phyloP scores from a whole-genome alignment of 192 early-diverging fungal genomes.

The Phycomyces blakesleeanus region DNA sequence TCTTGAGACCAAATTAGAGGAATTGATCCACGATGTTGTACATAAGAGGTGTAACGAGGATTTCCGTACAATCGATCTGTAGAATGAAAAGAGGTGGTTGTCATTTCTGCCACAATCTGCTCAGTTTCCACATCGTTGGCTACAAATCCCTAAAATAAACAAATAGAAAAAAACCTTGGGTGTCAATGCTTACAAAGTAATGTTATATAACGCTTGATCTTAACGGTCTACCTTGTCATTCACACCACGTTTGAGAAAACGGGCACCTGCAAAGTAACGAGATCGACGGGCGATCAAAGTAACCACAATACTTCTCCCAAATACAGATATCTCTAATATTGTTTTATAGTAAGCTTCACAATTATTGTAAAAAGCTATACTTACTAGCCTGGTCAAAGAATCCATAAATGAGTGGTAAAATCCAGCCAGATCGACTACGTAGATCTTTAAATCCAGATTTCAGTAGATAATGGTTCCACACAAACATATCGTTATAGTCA shows the following conservation, averaged over 20 bases:
- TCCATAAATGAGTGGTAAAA: slow-evolving; percentile 84
- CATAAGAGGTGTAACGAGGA: slow-evolving; percentile 85
- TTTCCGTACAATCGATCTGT: slow-evolving; percentile 53
- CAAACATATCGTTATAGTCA: slow-evolving; percentile 83
- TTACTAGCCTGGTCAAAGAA: slow-evolving; percentile 96
- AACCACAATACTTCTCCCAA: slow-evolving; percentile 86
- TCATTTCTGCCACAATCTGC: slow-evolving; percentile 92
- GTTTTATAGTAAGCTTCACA: neutral
- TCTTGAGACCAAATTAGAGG: slow-evolving; percentile 96
- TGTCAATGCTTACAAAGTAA: too few species aligned
- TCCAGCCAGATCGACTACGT: slow-evolving; percentile 68
- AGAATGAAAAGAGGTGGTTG: slow-evolving; percentile 80
- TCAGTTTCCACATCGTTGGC: slow-evolving; percentile 99
- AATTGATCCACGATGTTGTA: slow-evolving; percentile 97
- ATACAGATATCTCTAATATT: slow-evolving; percentile 73
- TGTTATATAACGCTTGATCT: too few species aligned
- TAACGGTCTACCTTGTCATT: slow-evolving; percentile 83
- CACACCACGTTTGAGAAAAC: slow-evolving; percentile 92
- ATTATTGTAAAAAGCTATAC: slow-evolving; percentile 9
- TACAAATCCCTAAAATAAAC: slow-evolving; percentile 75
- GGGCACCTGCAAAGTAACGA: slow-evolving; percentile 90
- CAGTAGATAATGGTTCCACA: slow-evolving; percentile 88
- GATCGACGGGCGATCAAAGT: slow-evolving; percentile 95
- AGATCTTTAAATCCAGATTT: slow-evolving; percentile 61
- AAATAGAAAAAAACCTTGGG: neutral